A percentile compares a stretch with the other conserved stretches of the same genome.
phyloP scores from a whole-genome alignment of 192 early-diverging fungal species.

The Coemansia sp. region DNA sequence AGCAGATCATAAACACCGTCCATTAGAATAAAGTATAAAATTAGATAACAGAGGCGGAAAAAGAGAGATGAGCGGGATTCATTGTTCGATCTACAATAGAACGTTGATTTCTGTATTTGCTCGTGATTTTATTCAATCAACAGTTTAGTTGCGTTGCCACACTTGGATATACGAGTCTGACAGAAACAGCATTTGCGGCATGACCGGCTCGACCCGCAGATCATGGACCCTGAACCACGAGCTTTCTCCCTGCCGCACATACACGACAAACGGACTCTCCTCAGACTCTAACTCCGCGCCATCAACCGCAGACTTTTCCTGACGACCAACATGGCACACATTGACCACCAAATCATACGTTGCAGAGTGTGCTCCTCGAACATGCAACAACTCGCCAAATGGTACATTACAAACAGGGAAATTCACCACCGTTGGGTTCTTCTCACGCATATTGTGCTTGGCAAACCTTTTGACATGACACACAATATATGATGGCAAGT shows the following conservation, averaged over 20 bases:
- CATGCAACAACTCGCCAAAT: slow-evolving; percentile 70
- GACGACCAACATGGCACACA: slow-evolving; percentile 81
- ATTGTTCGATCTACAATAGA: no score
- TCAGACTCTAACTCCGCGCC: slow-evolving; percentile 1
- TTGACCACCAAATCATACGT: slow-evolving; percentile 87
- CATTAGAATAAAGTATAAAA: background rate
- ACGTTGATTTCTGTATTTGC: no score
- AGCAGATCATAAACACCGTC: no score
- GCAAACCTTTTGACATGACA: slow-evolving; percentile 90
- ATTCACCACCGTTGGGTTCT: slow-evolving; percentile 97
- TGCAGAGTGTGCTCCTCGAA: slow-evolving; percentile 45
- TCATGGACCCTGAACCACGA: slow-evolving; percentile 97
- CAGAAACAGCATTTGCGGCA: slow-evolving; percentile 92
- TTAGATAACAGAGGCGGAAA: no score
- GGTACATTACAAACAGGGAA: slow-evolving; percentile 86
- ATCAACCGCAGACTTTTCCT: background rate
- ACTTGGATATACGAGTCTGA: slow-evolving; percentile 75
- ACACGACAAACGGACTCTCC: slow-evolving; percentile 78
- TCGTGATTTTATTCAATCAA: background rate
- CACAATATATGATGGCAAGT: slow-evolving; percentile 82
- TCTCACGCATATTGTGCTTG: slow-evolving; percentile 85
- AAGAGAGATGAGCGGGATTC: no score
- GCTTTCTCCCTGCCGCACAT: slow-evolving; percentile 71
- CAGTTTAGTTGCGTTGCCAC: slow-evolving; percentile 3
- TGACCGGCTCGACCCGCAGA: slow-evolving; percentile 85